Percentiles rank a stretch among this genome's conserved stretches.
Evolutionary conservation across 805 yeast species (phyloP).

Genomic region (Naumovozyma castellii): DNA sequence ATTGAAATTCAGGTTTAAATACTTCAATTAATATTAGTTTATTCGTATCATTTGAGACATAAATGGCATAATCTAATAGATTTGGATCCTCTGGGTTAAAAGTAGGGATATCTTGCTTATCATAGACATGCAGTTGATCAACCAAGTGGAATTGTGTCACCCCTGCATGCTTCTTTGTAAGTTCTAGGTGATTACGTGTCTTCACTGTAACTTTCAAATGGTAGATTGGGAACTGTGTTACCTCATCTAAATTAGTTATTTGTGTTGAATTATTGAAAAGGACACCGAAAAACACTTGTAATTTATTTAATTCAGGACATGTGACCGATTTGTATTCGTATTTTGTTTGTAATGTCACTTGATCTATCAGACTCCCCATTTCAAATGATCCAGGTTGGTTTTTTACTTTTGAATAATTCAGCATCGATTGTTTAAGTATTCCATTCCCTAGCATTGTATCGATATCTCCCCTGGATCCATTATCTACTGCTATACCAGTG

Average conservation of each 20-base stretch:
- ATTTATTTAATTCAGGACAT: constrained; percentile 22
- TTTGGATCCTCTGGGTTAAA: constrained; percentile 25
- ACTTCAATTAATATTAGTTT: constrained; percentile 46
- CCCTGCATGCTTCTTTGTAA: constrained; percentile 22
- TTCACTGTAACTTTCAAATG: constrained; percentile 32
- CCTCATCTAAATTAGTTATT: constrained; percentile 8
- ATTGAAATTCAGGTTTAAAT: constrained; percentile 40
- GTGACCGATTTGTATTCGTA: constrained; percentile 21
- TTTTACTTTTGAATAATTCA: constrained; percentile 26
- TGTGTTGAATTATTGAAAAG: constrained; percentile 15
- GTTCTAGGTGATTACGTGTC: constrained; percentile 20
- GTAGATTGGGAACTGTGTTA: constrained; percentile 19
- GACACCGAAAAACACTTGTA: constrained; percentile 27
- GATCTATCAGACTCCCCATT: constrained; percentile 25
- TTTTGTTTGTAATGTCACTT: constrained; percentile 23
- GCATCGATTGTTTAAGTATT: constrained; percentile 23
- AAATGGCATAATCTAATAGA: constrained; percentile 39
- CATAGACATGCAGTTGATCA: constrained; percentile 26
- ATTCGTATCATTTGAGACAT: constrained; percentile 37
- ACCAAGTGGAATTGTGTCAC: constrained; percentile 29
- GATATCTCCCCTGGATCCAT: no score
- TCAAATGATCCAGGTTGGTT: constrained; percentile 13
- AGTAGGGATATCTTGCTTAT: constrained; percentile 21
- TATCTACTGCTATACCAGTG: background rate
- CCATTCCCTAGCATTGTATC: constrained; percentile 14